Base-by-base conservation (phyloP, 2,329 filamentous ascomycete genomes). In the Fusarium metavorans region DNA sequence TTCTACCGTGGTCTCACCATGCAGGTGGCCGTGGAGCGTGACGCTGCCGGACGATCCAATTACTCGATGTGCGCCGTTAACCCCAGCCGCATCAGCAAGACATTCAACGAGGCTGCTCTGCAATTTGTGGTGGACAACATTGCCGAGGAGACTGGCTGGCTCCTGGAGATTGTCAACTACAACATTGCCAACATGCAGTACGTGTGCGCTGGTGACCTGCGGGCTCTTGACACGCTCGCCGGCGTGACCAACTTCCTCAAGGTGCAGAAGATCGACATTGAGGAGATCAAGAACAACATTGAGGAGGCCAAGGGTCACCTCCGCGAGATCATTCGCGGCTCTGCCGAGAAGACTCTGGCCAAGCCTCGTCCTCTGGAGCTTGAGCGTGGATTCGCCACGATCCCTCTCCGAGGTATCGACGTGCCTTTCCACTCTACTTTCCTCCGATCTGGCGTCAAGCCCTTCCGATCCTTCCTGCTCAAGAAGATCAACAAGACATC, bases 401-500 rank as follows among this genome's bases (percentile, higher is more conserved):
- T 99, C 78, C 97, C 97, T 50, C 93, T 99, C 75, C 94, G 93
- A 81, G 97, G 97, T 74, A 99, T 99, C 79, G 97, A 99, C 80
- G 97, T 98, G 81, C 97, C 97, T 52, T 99, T 99, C 94, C 97
- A 99, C 89, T 97, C 94, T 78, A 99, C 97, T 20, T 99, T 99
- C 89, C 87, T 99, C 85, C 94, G 97, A 66, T 98, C 95, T 43
- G 97, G 97, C 80, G 97, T 99, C 84, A 99, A 99, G 89, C 97
- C 97, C 56, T 99, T 99, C 95, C 91, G 97, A 77, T 96, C 93
- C 52, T 99, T 99, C 91, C 85, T 99, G 82, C 92, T 98, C 79
- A 99, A 98, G 94, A 99, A 99, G 91, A 98, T 99, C 87, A 95
- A 98, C 90, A 98, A 97, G 91, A 98, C 95, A 27, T 97, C 94